These are phyloP conservation scores for Syncephalastrum contaminatum DNA, from an alignment of 371 early-diverging fungal genomes.

Conservation along the genomic window DNA sequence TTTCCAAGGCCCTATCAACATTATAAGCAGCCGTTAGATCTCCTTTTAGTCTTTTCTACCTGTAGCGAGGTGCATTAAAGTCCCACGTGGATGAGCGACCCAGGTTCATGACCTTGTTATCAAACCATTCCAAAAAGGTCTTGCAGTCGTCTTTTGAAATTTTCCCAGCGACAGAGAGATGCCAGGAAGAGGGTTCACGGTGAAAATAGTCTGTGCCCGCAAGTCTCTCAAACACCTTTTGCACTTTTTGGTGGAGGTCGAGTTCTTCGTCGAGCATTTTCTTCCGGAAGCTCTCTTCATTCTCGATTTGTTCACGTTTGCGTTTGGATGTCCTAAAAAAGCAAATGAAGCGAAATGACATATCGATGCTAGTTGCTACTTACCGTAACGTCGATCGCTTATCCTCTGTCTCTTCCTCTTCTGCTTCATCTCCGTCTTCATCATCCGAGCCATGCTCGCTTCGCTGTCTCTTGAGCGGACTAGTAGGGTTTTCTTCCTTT, in stretches of 20 bases:
- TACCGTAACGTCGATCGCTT: constrained; percentile 55
- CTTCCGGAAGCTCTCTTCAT: constrained; percentile 50
- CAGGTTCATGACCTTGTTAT: constrained; percentile 39
- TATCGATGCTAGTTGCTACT: background rate
- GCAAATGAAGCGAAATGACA: background rate
- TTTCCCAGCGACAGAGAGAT: no score
- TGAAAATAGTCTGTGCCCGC: no score
- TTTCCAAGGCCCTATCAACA: no score
- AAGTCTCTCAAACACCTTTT: constrained; percentile 35
- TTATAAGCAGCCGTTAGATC: no score
- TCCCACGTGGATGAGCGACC: constrained; percentile 32
- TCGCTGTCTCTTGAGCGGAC: constrained; percentile 9
- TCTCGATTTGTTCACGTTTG: constrained; percentile 54
- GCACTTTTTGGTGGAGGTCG: constrained; percentile 35
- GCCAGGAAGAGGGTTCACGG: no score
- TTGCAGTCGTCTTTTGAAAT: background rate
- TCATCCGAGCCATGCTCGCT: constrained; percentile 8
- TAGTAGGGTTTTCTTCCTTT: background rate
- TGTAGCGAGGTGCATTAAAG: constrained; percentile 15
- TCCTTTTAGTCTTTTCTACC: constrained; percentile 4
- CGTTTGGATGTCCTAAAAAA: constrained; percentile 57
- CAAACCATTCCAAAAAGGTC: constrained; percentile 43
- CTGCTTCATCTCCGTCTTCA: constrained; percentile 22
- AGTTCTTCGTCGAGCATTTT: constrained; percentile 58
- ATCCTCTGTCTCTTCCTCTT: constrained; percentile 38